These are phyloP conservation scores for Chrysosphaeria jannelii DNA, from an alignment of 2,329 filamentous ascomycete genomes.

Conservation along the genomic window DNA sequence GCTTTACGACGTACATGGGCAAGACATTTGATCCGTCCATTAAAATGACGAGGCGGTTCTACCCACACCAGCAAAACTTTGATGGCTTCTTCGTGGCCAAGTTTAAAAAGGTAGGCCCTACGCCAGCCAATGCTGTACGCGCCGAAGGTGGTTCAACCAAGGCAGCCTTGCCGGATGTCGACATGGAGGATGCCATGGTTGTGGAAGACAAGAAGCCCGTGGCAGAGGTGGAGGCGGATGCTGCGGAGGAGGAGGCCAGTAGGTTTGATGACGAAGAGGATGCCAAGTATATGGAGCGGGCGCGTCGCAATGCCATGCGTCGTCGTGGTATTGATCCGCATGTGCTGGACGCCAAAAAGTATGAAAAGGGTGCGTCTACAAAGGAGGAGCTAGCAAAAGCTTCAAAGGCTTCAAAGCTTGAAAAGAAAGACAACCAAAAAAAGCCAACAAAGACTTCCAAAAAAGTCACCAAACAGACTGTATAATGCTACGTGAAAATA, in stretches of 20 bases:
- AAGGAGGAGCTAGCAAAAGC: constrained; percentile 4
- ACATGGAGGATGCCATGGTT: not conserved
- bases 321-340: constrained; percentile 45
- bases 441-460: not conserved
- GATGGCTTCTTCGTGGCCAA: constrained; percentile 94
- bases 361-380: not conserved
- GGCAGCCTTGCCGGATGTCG: constrained; percentile 6
- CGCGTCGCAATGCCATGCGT: constrained; percentile 42
- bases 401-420: no score
- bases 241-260: constrained; percentile 12
- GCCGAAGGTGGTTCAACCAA: constrained; percentile 5
- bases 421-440: constrained; percentile 1
- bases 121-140: constrained; percentile 25
- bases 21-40: constrained; percentile 75
- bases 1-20: constrained; percentile 70
- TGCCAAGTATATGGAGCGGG: constrained; percentile 36
- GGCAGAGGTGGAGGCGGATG: constrained; percentile 14
- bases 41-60: constrained; percentile 59
- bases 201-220: constrained; percentile 39
- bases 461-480: no score
- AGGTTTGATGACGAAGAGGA: constrained; percentile 51
- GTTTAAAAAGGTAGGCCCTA: constrained; percentile 71
- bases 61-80: constrained; percentile 53
- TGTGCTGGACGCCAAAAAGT: constrained; percentile 14
- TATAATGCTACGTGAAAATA: no score